Conservation (phyloP, 2,329 filamentous ascomycete genomes). For the Allantophomopsis lycopodina region DNA sequence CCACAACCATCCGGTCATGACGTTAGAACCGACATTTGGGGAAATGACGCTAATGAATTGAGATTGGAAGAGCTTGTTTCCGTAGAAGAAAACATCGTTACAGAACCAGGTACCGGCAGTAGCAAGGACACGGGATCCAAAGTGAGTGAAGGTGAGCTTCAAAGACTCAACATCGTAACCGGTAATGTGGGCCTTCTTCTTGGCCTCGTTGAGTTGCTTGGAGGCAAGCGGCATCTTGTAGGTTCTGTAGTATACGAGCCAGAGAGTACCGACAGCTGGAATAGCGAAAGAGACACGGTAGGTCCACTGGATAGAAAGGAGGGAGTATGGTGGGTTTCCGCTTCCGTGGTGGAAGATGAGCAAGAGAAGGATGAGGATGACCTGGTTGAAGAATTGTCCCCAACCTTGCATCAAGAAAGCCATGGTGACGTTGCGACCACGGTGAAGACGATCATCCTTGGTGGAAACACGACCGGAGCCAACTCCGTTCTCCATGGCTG, state of each 20-base stretch:
- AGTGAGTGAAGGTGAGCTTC: conserved; percentile 64
- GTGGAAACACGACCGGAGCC: conserved; percentile 81
- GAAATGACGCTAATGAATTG: conserved; percentile 81
- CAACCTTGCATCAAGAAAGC: conserved; percentile 98
- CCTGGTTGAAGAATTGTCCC: conserved; percentile 93
- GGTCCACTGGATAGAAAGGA: conserved; percentile 70
- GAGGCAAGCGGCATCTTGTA: conserved; percentile 88
- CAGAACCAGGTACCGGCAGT: conserved; percentile 86
- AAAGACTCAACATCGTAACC: conserved; percentile 86
- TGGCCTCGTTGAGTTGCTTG: conserved; percentile 67
- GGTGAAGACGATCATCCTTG: conserved; percentile 84
- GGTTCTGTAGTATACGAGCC: conserved; percentile 91
- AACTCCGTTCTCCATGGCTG: conserved; percentile 83
- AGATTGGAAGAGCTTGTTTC: conserved; percentile 93
- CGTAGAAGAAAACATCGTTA: conserved; percentile 98
- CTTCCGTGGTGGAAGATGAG: conserved; percentile 66
- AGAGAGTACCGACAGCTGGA: conserved; percentile 78
- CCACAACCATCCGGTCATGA: conserved; percentile 85
- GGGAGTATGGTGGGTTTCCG: conserved; percentile 56
- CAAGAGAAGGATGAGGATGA: conserved; percentile 72
- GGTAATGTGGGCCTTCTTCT: conserved; percentile 77
- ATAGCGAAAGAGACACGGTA: conserved; percentile 89
- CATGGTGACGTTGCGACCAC: conserved; percentile 87
- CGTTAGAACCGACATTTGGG: conserved; percentile 36
- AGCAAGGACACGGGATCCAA: conserved; percentile 74